These are phyloP conservation scores for Thalassiosira mediterranea DNA, from an alignment of 352 stramenopile genomes.

Conservation along the genomic window DNA sequence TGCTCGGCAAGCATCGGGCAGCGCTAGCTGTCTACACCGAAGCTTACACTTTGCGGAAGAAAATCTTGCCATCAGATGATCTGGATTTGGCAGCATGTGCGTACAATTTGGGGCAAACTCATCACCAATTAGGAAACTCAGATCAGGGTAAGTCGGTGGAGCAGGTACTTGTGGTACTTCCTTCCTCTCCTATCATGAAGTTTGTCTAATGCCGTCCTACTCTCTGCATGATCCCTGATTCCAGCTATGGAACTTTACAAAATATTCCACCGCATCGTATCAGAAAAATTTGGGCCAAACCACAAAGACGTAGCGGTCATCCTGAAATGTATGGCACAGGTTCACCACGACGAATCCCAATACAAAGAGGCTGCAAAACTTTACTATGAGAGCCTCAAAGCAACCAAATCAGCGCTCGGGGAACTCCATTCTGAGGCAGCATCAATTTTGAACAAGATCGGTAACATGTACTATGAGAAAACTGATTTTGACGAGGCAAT, in stretches of 20 bases:
- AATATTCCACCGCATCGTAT: background rate
- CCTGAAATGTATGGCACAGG: constrained; percentile 57
- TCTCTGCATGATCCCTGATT: no score
- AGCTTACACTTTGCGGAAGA: constrained; percentile 37
- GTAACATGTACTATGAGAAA: constrained; percentile 44
- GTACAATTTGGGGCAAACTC: constrained; percentile 64
- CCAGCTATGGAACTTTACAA: no score
- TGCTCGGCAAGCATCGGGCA: constrained; percentile 43
- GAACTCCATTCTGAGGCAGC: constrained; percentile 40
- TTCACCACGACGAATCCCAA: constrained; percentile 51
- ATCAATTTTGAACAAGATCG: constrained; percentile 44
- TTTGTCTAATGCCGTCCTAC: no score
- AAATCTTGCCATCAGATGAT: constrained; percentile 39
- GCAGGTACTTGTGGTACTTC: no score
- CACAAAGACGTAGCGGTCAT: constrained; percentile 59
- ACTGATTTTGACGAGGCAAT: constrained; percentile 43
- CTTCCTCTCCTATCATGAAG: no score
- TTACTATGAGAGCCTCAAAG: constrained; percentile 52
- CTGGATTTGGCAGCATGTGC: constrained; percentile 56
- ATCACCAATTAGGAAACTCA: constrained; percentile 56
- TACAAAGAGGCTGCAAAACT: constrained; percentile 54
- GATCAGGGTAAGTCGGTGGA: no score
- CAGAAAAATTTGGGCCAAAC: constrained; percentile 40
- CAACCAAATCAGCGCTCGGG: constrained; percentile 42
- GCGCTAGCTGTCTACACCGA: constrained; percentile 45